phyloP scores from a whole-genome alignment of 345 rosid species.

The Syzygium aqueum region DNA sequence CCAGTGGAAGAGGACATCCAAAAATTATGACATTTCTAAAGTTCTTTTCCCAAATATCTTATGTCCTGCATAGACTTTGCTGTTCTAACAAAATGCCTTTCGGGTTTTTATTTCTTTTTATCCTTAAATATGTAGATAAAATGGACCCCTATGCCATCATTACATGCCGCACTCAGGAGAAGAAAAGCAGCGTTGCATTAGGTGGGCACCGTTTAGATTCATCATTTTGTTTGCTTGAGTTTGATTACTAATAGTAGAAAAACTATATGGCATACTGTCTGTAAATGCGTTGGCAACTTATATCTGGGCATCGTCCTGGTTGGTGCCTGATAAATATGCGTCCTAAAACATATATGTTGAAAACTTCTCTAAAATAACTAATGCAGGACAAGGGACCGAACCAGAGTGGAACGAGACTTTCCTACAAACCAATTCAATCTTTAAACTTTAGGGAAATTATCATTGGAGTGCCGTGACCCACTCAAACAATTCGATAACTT shows the following conservation, averaged over 20 bases:
- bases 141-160: slow-evolving; percentile 69
- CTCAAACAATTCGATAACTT: neutral
- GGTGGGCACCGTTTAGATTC: slow-evolving; percentile 23
- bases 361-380: neutral
- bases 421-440: neutral
- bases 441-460: neutral
- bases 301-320: neutral
- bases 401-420: slow-evolving; percentile 88
- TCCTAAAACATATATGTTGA: neutral
- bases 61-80: neutral
- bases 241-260: neutral
- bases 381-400: slow-evolving; percentile 45
- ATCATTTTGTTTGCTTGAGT: neutral
- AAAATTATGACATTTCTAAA: too few relatives aligned
- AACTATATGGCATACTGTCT: neutral
- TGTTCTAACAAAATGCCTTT: neutral
- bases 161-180: slow-evolving; percentile 64
- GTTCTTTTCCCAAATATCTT: too few relatives aligned
- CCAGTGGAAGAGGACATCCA: too few relatives aligned
- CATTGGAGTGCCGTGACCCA: neutral
- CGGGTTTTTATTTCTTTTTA: neutral
- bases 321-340: neutral
- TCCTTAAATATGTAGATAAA: slow-evolving; percentile 18
- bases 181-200: slow-evolving; percentile 59
- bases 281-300: neutral